Base-by-base conservation (phyloP, 768 basidiomycete species). In the Amanita fuliginea region DNA sequence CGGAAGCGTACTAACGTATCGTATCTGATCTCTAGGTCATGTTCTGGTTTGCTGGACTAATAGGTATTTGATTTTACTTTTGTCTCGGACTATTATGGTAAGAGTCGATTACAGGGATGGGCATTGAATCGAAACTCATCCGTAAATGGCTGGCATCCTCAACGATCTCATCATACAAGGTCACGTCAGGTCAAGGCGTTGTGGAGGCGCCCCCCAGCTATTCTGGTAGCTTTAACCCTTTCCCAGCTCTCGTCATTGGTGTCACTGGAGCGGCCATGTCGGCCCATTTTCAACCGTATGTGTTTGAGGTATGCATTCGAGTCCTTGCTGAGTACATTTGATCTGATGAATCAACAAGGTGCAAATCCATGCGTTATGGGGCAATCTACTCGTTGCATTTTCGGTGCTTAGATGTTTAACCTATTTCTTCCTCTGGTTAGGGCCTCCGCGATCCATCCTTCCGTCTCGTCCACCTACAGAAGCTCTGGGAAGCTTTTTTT, bases 401-500 rank as follows among this genome's bases (percentile, higher is more conserved):
- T 77, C 87, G 4, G 70, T 87, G 6, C 67, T 94, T 52, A 78
- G 95, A 46, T 88, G 84, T 60, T 57, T 93, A 34, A 97, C 94
- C 1, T 98, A 97, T 62, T 89, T 93, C 68, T 92, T 97, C 78
- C 73, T 95, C 35, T 97, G 87, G 87, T 72, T 94, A 40, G 72
- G 75, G 24, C 93, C 93, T 10, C 86, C 90, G 6, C 74, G 75
- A 10, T 91, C 89, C 1, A 72, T 83, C n/a, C 75, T 90, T 11
- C 95, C 95, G 1, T 89, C 87, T 11, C 80, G 93, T 7, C 95
- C 95, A 4, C 95, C 94, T 0, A 94, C 94, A 0, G 95, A 98
- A 68, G 85, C 85, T 4, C 66, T 98, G 35, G 88, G 84, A 13
- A 78, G 87, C 51, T 88, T 97, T 66, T 86, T 86, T 67, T 71